Base-by-base conservation (phyloP, 202 grass and related monocot species). In the Setaria italica region DNA sequence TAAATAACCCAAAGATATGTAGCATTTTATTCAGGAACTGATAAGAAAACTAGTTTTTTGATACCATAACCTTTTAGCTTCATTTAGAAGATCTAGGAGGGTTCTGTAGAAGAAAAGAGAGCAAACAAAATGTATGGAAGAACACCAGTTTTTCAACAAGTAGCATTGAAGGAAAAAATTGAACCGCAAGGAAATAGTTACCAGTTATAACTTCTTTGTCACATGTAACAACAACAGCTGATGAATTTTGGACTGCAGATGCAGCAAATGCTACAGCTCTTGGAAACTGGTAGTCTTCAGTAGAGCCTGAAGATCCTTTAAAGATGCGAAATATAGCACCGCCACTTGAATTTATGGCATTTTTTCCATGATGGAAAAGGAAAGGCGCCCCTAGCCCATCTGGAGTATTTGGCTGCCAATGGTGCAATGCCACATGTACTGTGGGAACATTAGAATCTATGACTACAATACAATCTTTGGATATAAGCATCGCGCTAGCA, bases 181-280 rank as follows among this genome's bases (percentile, higher is more conserved):
- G 21, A 64, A 62, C 33, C 73, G 54, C 43, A 87, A 66, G 71
- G 59, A 87, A 88, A 90, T 45, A 92, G 53, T 64, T 87, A 99
- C 97, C 97, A 76, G 97, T 99, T 87, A 99, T 90, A 76, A 99
- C 91, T 81, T 99, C 93, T 89, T 87, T 94, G 85, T 99, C 97
- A 67, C 82, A 94, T 77, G 93, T 96, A 63, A 99, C 79, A 41
- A 86, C 91, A 89, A 94, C 93, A 83, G 91, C 74, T 45, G 87
- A 88, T 76, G 90, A 90, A 76, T 81, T 89, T 84, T 72, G 80
- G 46, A 94, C 89, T 60, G 78, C 62, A 82, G 91, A 90, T 66
- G 91, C 90, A 88, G 91, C 77, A 89, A 99, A 99, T 76, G 97
- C 97, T 87, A 88, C 80, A 51, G 97, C 93, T 80, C 80, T 85